A percentile compares a stretch with the other conserved stretches of the same genome.
phyloP scores from a whole-genome alignment of 1,284 basidiomycete genomes.

The Phellinidium pouzarii region DNA sequence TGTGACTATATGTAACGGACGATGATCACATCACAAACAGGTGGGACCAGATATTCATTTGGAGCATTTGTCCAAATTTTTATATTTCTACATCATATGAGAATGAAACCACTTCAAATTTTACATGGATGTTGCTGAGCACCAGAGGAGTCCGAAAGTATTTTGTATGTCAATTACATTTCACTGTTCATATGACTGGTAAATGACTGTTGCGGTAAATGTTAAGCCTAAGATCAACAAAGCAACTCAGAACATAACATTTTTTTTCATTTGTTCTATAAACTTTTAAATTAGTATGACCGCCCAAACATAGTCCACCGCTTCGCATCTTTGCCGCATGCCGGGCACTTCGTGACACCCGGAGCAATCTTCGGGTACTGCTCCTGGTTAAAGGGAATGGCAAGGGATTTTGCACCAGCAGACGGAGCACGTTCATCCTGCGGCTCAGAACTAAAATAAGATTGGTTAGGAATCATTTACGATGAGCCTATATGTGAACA shows the following conservation, averaged over 20 bases:
- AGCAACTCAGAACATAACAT: not conserved
- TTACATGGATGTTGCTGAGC: too few relatives aligned
- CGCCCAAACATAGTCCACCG: conserved; percentile 90
- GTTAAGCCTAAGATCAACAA: not conserved
- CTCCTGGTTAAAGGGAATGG: conserved; percentile 93
- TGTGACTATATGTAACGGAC: too few relatives aligned
- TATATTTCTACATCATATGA: too few relatives aligned
- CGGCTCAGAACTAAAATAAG: conserved; percentile 57
- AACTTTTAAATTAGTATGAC: conserved; percentile 49
- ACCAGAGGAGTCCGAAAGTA: too few relatives aligned
- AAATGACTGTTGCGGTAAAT: too few relatives aligned
- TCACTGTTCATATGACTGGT: too few relatives aligned
- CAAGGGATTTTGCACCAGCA: conserved; percentile 96
- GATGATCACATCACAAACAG: too few relatives aligned
- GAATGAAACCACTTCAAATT: too few relatives aligned
- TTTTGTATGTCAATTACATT: too few relatives aligned
- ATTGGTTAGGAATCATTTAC: not conserved
- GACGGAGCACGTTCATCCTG: conserved; percentile 93
- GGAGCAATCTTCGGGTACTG: conserved; percentile 71
- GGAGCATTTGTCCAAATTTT: too few relatives aligned
- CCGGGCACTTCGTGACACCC: conserved; percentile 80
- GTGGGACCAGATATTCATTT: too few relatives aligned
- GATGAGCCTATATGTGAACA: too few relatives aligned
- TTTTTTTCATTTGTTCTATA: not conserved
- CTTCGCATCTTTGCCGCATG: conserved; percentile 81